These are phyloP conservation scores for Macadamia tetraphylla DNA, from an alignment of 164 flowering plant species.

Conservation along the genomic window DNA sequence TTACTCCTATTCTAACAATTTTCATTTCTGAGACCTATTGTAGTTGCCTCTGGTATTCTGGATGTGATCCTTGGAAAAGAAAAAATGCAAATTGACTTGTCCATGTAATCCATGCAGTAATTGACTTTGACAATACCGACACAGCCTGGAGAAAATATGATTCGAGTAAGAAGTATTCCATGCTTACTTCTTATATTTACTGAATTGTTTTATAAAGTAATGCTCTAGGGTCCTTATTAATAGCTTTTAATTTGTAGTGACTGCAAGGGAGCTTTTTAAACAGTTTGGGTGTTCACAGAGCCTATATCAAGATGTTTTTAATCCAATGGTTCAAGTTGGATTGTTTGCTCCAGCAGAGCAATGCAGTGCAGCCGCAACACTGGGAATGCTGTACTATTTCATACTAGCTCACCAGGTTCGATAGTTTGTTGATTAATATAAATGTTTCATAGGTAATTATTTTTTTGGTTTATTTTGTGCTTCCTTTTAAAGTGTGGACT, in stretches of 20 bases:
- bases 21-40: no score
- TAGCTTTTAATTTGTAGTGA: conserved; percentile 33
- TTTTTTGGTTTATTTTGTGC: neutral
- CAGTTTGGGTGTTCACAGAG: conserved; percentile 58
- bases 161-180: conserved; percentile 30
- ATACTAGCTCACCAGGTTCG: conserved; percentile 59
- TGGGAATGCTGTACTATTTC: conserved; percentile 46
- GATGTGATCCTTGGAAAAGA: no score
- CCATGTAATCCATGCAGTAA: conserved; percentile 28
- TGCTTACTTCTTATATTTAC: neutral
- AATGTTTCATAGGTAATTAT: neutral
- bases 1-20: no score
- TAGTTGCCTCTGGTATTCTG: no score
- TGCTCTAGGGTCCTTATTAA: conserved; percentile 10
- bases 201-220: neutral
- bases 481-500: neutral
- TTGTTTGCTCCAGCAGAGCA: conserved; percentile 61
- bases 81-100: neutral
- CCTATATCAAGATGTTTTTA: conserved; percentile 37
- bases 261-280: conserved; percentile 75
- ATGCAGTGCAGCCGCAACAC: conserved; percentile 62
- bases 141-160: conserved; percentile 67
- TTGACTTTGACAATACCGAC: conserved; percentile 70
- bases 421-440: neutral
- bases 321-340: conserved; percentile 56